Conservation (phyloP, 805 yeast species). For the Candida odintsovae region DNA sequence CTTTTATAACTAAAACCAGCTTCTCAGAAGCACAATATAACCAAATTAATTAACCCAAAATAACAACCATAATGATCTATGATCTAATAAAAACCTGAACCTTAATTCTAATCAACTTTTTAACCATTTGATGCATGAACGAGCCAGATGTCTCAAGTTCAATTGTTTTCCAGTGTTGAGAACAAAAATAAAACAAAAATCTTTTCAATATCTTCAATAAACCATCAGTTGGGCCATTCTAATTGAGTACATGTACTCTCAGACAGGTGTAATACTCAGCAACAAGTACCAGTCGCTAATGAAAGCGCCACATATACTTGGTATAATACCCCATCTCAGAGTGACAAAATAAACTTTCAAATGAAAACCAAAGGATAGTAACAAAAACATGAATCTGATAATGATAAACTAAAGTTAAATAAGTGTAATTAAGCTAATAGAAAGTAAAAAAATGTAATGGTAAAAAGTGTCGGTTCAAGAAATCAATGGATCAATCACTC, state of each 20-base stretch:
- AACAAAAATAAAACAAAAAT: neutral
- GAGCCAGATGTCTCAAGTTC: constrained; percentile 22
- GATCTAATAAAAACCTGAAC: neutral
- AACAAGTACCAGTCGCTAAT: constrained; percentile 20
- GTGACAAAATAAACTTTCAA: neutral
- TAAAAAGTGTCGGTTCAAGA: neutral
- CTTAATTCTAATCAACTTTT: neutral
- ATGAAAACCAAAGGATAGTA: neutral
- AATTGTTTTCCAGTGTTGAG: constrained; percentile 1
- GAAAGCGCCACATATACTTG: constrained; percentile 23
- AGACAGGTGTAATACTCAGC: neutral
- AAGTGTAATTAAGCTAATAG: neutral
- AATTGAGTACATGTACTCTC: neutral
- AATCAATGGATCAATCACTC: constrained; percentile 5
- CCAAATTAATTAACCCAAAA: neutral
- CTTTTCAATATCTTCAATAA: neutral
- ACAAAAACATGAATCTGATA: neutral
- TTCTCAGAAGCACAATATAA: neutral
- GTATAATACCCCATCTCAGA: neutral
- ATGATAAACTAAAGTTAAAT: neutral
- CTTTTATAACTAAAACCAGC: neutral
- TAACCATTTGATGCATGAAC: constrained; percentile 3
- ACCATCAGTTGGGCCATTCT: neutral
- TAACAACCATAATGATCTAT: neutral
- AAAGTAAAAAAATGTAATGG: neutral